Base-by-base conservation (phyloP, 2,329 filamentous ascomycete genomes). In the Colletotrichum coccodes region DNA sequence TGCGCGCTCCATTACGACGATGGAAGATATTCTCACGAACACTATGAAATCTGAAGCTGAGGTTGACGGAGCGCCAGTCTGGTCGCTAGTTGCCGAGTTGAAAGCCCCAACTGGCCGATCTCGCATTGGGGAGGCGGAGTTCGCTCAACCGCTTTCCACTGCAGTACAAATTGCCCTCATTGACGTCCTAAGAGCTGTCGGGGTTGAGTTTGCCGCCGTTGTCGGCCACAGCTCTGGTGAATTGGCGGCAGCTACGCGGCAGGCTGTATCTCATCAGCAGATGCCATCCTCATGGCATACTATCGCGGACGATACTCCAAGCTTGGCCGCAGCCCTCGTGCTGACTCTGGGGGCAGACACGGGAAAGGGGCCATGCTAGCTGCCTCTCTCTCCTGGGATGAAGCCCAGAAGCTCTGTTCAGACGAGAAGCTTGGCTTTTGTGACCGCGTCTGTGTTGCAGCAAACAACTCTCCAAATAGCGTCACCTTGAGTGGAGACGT, bases 71-170 rank as follows among this genome's bases (percentile, higher is more conserved):
- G n/a, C n/a, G n/a, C n/a, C n/a, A n/a, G n/a, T n/a, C n/a, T 60
- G 58, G 58, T 52, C 46, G 11, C 58, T 60, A 9, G 30, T 36
- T 14, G 6, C 21, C 21, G 58, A 60, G 34, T 32, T 60, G 16
- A 26, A 32, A 42, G 58, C 58, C 9, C 46, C 58, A 7, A 16
- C 34, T 18, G 26, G 11, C 23, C 18, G 21, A 9, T 60, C 57
- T 21, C 57, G 57, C 44, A n/a, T 60, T 23, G 58, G 32, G 14
- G 32, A 16, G 34, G 46, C 58, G 11, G 77, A 79, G 3, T 71
- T 87, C 34, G 80, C 83, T 5, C 79, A 81, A 54, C 76, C 80
- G 8, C 38, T 78, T 3, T 80, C 76, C 58, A 81, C 79, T 7
- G 78, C 78, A 2, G 30, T 82, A 2, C 80, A 81, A 61, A 66